phyloP scores from a whole-genome alignment of 441 rosid genomes.

The Populus hybrid region DNA sequence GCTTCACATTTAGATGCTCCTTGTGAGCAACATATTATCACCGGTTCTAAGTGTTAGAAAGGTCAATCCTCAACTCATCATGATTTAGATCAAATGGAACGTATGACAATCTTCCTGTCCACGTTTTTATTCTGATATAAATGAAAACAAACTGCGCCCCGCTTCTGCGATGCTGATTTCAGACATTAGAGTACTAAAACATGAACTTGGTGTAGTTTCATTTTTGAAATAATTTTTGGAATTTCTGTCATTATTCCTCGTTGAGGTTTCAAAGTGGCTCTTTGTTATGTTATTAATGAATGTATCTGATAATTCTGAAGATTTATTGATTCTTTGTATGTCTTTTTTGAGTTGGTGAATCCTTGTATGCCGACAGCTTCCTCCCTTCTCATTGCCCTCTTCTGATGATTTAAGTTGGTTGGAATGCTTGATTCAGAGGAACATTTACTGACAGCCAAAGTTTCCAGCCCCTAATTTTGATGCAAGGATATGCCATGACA shows the following conservation, averaged over 20 bases:
- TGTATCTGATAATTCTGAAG: too few relatives aligned
- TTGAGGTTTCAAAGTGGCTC: neutral
- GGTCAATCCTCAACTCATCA: too few relatives aligned
- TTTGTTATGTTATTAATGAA: neutral
- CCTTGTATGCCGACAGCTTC: neutral
- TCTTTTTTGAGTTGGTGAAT: neutral
- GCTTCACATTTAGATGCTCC: neutral
- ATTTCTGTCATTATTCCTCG: neutral
- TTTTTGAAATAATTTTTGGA: neutral
- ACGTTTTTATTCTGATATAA: too few relatives aligned
- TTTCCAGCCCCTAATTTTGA: neutral
- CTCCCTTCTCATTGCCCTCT: neutral
- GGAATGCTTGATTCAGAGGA: neutral
- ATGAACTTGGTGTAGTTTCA: neutral
- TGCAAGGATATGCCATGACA: neutral
- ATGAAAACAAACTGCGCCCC: neutral
- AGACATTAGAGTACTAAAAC: too few relatives aligned
- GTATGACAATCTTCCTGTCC: too few relatives aligned
- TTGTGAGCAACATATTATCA: too few relatives aligned
- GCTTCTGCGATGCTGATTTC: neutral
- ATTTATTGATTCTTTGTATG: neutral
- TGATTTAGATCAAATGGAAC: too few relatives aligned
- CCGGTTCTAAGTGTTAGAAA: too few relatives aligned
- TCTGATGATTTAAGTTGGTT: neutral
- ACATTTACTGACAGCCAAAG: neutral